Evolutionary conservation across 1,284 basidiomycete species (phyloP).

Genomic region (Butyriboletus appendiculatus): DNA sequence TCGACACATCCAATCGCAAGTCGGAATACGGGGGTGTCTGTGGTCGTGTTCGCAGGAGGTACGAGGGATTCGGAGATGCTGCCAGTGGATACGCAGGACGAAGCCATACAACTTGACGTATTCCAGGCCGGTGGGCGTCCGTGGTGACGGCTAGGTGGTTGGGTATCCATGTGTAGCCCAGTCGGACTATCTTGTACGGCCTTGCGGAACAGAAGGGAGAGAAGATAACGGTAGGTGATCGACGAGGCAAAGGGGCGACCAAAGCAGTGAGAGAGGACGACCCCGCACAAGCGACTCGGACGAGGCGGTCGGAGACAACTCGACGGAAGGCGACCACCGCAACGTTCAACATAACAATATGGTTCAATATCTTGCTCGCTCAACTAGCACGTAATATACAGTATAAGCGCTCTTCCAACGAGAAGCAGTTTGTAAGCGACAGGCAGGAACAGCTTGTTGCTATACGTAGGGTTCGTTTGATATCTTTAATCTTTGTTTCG

Average conservation of each 20-base stretch:
- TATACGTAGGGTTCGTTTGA: no score
- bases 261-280: background rate
- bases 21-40: no score
- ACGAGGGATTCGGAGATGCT: background rate
- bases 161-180: no score
- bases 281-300: background rate
- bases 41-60: background rate
- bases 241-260: slow-evolving; percentile 15
- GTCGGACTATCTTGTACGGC: no score
- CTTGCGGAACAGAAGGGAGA: slow-evolving; percentile 40
- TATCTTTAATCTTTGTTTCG: no score
- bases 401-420: no score
- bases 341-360: background rate
- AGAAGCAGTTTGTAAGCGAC: no score
- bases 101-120: background rate
- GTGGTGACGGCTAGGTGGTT: no score
- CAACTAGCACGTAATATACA: no score
- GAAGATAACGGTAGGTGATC: slow-evolving; percentile 33
- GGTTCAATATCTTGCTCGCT: no score
- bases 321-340: background rate
- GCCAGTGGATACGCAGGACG: background rate
- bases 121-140: background rate
- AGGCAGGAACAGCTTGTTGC: no score
- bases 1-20: background rate
- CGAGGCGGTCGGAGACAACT: slow-evolving; percentile 1